These are phyloP conservation scores for Coemansia sp. DNA, from an alignment of 192 early-diverging fungal genomes.

Conservation along the genomic window DNA sequence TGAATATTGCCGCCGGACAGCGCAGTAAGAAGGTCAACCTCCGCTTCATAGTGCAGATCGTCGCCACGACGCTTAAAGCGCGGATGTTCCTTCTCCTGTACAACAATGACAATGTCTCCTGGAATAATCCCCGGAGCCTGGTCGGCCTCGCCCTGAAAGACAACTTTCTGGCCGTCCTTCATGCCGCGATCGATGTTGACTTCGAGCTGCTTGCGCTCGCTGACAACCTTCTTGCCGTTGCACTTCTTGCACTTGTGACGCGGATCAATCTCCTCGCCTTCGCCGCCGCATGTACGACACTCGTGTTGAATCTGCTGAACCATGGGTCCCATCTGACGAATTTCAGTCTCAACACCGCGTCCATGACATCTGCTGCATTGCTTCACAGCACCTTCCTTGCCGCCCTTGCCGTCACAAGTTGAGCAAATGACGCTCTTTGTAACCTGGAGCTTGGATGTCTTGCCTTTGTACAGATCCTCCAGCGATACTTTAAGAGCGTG, in stretches of 20 bases:
- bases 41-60: conserved; percentile 88
- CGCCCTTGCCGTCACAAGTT: conserved; percentile 92
- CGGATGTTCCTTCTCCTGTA: conserved; percentile 94
- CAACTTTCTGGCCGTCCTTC: conserved; percentile 93
- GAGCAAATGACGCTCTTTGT: conserved; percentile 90
- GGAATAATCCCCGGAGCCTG: conserved; percentile 90
- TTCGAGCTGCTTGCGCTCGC: conserved; percentile 95
- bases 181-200: conserved; percentile 98
- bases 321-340: conserved; percentile 98
- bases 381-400: conserved; percentile 90
- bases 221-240: conserved; percentile 81
- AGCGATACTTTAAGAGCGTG: conserved; percentile 81
- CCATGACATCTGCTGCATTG: conserved; percentile 83
- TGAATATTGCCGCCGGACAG: conserved; percentile 92
- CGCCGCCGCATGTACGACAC: conserved; percentile 86
- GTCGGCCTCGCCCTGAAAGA: conserved; percentile 94
- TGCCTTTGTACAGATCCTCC: conserved; percentile 93
- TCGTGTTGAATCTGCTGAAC: conserved; percentile 99
- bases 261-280: conserved; percentile 86
- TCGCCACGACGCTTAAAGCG: conserved; percentile 91
- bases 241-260: conserved; percentile 91
- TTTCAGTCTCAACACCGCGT: conserved; percentile 82
- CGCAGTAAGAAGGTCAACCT: conserved; percentile 93
- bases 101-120: conserved; percentile 96
- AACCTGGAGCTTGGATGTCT: conserved; percentile 91